Evolutionary conservation across 1,284 basidiomycete species (phyloP).

Genomic region (Somion occarium): DNA sequence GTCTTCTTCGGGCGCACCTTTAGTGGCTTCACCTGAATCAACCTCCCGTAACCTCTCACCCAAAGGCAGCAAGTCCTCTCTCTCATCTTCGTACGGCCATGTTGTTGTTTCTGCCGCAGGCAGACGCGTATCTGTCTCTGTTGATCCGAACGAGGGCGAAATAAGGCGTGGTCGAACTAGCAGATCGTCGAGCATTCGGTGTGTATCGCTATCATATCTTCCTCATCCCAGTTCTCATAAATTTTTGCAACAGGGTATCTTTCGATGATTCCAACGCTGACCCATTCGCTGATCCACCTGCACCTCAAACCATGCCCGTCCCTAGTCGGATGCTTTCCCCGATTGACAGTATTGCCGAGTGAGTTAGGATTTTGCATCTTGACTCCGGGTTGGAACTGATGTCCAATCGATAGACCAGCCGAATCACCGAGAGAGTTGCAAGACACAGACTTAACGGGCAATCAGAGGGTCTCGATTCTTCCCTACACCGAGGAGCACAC

Average conservation of each 20-base stretch:
- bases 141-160: constrained; percentile 14
- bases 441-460: not conserved
- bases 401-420: not conserved
- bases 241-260: constrained; percentile 18
- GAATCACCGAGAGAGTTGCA: constrained; percentile 23
- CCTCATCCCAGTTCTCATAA: constrained; percentile 2
- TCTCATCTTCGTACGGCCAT: constrained; percentile 26
- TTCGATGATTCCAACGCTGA: constrained; percentile 38
- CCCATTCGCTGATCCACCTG: constrained; percentile 28
- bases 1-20: constrained; percentile 3
- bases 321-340: constrained; percentile 17
- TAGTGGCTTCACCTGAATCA: constrained; percentile 1
- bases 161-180: constrained; percentile 24
- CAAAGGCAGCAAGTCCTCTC: constrained; percentile 24
- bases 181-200: constrained; percentile 28
- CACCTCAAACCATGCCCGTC: constrained; percentile 3
- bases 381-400: constrained; percentile 18
- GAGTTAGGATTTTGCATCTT: not conserved
- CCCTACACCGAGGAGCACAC: not conserved
- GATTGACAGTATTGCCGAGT: constrained; percentile 18
- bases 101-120: constrained; percentile 16
- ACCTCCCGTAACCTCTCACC: constrained; percentile 15
- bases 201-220: constrained; percentile 10
- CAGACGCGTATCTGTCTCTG: constrained; percentile 15
- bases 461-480: not conserved